These are phyloP conservation scores for Tulasnella sp. DNA, from an alignment of 768 basidiomycete genomes.

Conservation along the genomic window DNA sequence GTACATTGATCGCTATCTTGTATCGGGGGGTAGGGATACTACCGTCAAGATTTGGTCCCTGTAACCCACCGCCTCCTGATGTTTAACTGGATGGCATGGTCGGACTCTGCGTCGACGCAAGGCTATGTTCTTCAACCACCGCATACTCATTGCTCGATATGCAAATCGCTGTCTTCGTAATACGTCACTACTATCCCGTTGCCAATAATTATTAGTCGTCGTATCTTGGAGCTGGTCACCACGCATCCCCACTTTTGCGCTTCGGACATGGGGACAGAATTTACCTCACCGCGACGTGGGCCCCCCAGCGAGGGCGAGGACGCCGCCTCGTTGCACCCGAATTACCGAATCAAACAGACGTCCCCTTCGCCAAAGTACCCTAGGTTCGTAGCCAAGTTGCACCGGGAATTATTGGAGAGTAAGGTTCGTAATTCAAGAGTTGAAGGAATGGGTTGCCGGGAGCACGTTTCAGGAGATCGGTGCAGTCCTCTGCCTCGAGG, in stretches of 20 bases:
- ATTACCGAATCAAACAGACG: neutral
- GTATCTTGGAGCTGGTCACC: neutral
- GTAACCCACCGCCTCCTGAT: slow-evolving; percentile 36
- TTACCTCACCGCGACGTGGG: neutral
- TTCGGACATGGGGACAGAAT: neutral
- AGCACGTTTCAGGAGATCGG: neutral
- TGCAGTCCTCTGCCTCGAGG: neutral
- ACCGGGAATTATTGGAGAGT: neutral
- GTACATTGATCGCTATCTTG: slow-evolving; percentile 94
- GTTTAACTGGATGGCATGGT: neutral
- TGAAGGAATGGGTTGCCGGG: neutral
- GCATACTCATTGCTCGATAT: neutral
- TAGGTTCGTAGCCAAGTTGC: neutral
- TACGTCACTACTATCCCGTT: neutral
- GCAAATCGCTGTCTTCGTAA: neutral
- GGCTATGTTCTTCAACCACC: neutral
- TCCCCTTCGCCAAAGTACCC: neutral
- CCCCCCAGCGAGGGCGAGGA: no score
- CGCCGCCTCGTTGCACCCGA: neutral
- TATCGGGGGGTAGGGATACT: slow-evolving; percentile 84
- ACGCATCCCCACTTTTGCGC: neutral
- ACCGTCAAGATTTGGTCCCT: slow-evolving; percentile 90
- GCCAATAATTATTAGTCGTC: neutral
- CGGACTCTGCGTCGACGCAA: neutral
- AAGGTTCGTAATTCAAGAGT: neutral